These are phyloP conservation scores for Panaeolus papilionaceus DNA, from an alignment of 768 basidiomycete genomes.

Conservation along the genomic window DNA sequence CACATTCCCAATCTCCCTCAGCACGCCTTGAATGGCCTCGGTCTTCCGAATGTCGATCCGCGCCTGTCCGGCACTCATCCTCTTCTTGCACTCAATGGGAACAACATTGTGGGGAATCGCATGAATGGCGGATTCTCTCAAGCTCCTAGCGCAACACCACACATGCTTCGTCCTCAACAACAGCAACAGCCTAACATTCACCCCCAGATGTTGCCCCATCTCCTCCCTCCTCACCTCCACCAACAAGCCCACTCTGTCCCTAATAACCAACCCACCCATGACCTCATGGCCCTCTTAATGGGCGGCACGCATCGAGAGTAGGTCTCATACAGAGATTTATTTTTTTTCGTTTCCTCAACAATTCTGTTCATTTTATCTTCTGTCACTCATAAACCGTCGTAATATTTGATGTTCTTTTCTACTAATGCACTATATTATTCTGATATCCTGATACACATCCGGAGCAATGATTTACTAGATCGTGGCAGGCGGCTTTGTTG, in stretches of 20 bases:
- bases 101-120: constrained; percentile 51
- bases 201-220: constrained; percentile 56
- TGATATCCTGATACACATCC: constrained; percentile 11
- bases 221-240: constrained; percentile 64
- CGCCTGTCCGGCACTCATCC: constrained; percentile 58
- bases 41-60: constrained; percentile 63
- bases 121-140: constrained; percentile 53
- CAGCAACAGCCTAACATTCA: constrained; percentile 64
- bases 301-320: constrained; percentile 73
- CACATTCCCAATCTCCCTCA: constrained; percentile 20
- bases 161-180: constrained; percentile 56
- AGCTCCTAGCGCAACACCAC: constrained; percentile 48
- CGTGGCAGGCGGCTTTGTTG: not conserved
- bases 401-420: constrained; percentile 10
- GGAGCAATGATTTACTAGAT: constrained; percentile 8
- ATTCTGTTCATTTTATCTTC: constrained; percentile 13
- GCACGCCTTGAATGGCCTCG: constrained; percentile 53
- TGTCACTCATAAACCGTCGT: constrained; percentile 8
- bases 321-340: constrained; percentile 27
- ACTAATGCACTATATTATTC: constrained; percentile 15
- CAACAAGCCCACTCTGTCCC: constrained; percentile 58
- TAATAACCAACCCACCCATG: constrained; percentile 66
- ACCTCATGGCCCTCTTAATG: constrained; percentile 87
- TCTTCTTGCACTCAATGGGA: constrained; percentile 55
- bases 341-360: not conserved